Evolutionary conservation across 352 stramenopile genomes (phyloP), one percentile per base, ranked within the genome.

Genomic region (Blastocystis hominis): DNA sequence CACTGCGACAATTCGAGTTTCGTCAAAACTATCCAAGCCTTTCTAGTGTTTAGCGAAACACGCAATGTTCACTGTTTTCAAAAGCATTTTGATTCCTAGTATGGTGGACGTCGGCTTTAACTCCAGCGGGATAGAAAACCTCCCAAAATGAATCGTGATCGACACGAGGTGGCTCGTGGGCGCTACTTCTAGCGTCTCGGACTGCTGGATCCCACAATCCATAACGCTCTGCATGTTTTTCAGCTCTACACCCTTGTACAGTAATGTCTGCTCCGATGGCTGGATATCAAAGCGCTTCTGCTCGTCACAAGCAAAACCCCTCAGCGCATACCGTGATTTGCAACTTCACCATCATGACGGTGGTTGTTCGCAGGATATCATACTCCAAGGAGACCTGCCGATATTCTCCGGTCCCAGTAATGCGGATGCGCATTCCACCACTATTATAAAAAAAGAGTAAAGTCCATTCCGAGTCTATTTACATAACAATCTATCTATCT

Each of bases 301-400:
- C 9, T 24, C 15, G 24, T 70, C 34, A 76, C 24, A 55, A 76
- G 9, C 5, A 10, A 6, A 30, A 1, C 20, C n/a, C 0, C 7
- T 50, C 9, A 50, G n/a, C 17, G 20, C 20, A 50, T 64, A 80
- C 70, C n/a, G 38, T 80, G 70, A 80, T 80, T 6, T 80, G 15
- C 2, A 80, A 40, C 70, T 80, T 80, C 10, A 80, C 40, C 70
- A 80, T 80, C 70, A 80, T 80, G 13, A 80, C 70, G 9, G 70
- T 80, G 10, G 70, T 80, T 62, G 70, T 63, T 34, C 44, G 70
- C 46, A 80, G 50, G 5, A 50, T 24, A 24, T 80, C 70, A 38
- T 80, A 80, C 54, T 80, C 70, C 50, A 80, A n/a, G 7, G 44
- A 42, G 6, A 24, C 34, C n/a, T 62, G 15, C 20, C 6, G 10